Percentiles rank a stretch among this genome's conserved stretches.
Conservation (phyloP, 257 asterid species). For the Mentha longifolia region DNA sequence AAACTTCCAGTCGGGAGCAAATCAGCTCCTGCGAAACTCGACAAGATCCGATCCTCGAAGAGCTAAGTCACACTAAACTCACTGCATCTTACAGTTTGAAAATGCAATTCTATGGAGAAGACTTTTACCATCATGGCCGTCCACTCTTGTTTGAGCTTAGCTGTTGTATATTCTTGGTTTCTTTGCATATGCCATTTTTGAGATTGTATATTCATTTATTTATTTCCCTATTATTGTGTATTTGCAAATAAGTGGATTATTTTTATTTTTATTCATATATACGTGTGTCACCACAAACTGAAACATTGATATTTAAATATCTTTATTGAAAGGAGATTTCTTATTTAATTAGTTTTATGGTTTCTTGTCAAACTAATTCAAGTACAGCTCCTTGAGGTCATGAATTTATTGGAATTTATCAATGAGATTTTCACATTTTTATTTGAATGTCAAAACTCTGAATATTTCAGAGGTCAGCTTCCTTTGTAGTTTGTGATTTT, state of each 20-base stretch:
- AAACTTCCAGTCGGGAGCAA: slow-evolving; percentile 56
- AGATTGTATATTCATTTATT: slow-evolving; percentile 45
- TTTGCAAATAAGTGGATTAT: slow-evolving; percentile 29
- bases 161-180: slow-evolving; percentile 46
- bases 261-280: neutral
- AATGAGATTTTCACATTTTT: neutral
- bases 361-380: neutral
- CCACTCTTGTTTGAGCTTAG: slow-evolving; percentile 28
- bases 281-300: slow-evolving; percentile 31
- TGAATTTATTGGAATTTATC: slow-evolving; percentile 22
- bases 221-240: slow-evolving; percentile 32
- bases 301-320: no score
- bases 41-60: slow-evolving; percentile 36
- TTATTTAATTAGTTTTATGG: neutral
- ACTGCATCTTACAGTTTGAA: slow-evolving; percentile 6
- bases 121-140: slow-evolving; percentile 23
- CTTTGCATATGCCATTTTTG: slow-evolving; percentile 30
- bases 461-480: slow-evolving; percentile 14
- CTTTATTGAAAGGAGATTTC: neutral
- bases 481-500: neutral
- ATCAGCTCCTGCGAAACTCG: slow-evolving; percentile 50
- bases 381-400: neutral
- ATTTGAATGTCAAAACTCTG: slow-evolving; percentile 24
- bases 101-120: neutral
- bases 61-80: slow-evolving; percentile 29